Conservation (phyloP, 345 rosid species). For the Linum tenue region DNA sequence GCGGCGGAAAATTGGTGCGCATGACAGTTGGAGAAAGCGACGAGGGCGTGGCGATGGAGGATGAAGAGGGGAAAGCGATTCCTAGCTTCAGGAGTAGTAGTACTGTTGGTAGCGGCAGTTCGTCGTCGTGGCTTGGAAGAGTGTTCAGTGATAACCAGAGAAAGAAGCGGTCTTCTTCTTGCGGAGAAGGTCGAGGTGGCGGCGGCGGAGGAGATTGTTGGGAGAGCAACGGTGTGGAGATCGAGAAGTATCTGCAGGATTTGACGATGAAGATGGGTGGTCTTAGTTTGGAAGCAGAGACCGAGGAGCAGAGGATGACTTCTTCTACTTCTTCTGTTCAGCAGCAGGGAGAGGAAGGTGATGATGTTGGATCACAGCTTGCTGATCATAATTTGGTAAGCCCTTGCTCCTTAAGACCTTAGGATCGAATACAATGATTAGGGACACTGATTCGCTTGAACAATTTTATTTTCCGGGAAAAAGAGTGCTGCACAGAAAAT, state of each 20-base stretch:
- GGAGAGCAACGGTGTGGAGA: constrained; percentile 34
- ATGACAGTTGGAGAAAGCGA: constrained; percentile 37
- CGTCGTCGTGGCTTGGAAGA: constrained; percentile 41
- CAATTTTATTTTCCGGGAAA: background rate
- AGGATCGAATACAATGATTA: background rate
- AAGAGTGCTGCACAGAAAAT: constrained; percentile 40
- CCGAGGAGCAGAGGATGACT: background rate
- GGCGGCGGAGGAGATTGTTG: constrained; percentile 18
- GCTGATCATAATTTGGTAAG: constrained; percentile 28
- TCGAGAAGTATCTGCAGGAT: constrained; percentile 51
- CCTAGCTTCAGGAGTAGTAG: constrained; percentile 21
- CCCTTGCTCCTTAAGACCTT: background rate
- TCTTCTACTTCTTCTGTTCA: background rate
- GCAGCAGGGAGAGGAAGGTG: constrained; percentile 13
- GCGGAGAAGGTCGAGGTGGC: background rate
- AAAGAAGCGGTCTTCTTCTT: background rate
- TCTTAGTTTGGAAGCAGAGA: constrained; percentile 32
- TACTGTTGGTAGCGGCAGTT: too few species aligned
- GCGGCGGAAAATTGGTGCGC: constrained; percentile 57
- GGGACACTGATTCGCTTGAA: background rate
- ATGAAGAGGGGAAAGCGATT: constrained; percentile 31
- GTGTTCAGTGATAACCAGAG: constrained; percentile 22
- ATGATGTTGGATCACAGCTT: constrained; percentile 20
- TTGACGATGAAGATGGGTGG: constrained; percentile 20
- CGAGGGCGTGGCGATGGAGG: constrained; percentile 33